phyloP scores from a whole-genome alignment of 352 stramenopile species.

The Phytophthora foliorum region DNA sequence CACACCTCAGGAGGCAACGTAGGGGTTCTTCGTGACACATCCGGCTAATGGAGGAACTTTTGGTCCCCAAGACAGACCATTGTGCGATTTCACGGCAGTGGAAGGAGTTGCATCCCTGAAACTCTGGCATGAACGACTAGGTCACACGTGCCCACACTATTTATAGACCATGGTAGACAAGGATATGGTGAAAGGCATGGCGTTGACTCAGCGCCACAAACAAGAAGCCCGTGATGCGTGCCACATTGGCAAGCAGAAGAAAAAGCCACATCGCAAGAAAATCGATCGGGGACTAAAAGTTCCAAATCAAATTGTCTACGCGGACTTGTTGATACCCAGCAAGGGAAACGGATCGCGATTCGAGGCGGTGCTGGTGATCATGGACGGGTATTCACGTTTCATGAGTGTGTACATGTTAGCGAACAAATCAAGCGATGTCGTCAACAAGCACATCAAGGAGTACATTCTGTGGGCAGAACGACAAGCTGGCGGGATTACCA shows the following conservation, averaged over 20 bases:
- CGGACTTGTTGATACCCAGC: conserved; percentile 11
- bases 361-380: conserved; percentile 8
- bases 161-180: conserved; percentile 12
- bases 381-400: conserved; percentile 14
- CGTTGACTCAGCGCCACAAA: background rate
- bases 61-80: too few species aligned
- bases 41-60: background rate
- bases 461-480: conserved; percentile 15
- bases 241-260: conserved; percentile 14
- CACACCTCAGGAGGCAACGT: conserved; percentile 11
- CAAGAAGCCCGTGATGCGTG: conserved; percentile 7
- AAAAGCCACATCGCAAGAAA: conserved; percentile 6
- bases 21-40: conserved; percentile 6
- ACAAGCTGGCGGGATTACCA: conserved; percentile 1
- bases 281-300: too few species aligned
- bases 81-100: background rate
- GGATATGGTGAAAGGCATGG: conserved; percentile 10
- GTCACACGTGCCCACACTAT: conserved; percentile 14
- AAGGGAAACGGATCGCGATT: conserved; percentile 6
- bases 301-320: conserved; percentile 8
- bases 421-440: conserved; percentile 4
- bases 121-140: conserved; percentile 17
- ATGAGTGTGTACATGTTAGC: conserved; percentile 6
- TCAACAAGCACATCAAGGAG: conserved; percentile 15
- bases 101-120: conserved; percentile 2